phyloP scores from a whole-genome alignment of 306 rosid species.

The Delonix regia region DNA sequence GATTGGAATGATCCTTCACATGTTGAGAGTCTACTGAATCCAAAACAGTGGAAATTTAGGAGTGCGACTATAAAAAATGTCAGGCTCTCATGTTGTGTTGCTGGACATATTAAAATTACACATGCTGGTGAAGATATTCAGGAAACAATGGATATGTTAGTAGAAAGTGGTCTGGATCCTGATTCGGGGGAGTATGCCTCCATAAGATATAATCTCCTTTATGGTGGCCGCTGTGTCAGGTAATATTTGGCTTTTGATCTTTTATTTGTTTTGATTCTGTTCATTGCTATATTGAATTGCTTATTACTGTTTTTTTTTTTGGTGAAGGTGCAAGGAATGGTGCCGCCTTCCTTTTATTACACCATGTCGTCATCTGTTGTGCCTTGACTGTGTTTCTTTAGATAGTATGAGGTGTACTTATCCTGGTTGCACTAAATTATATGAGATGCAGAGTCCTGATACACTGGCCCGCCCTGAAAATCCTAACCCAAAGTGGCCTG shows the following conservation, averaged over 20 bases:
- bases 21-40: constrained; percentile 91
- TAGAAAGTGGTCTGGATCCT: constrained; percentile 70
- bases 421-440: constrained; percentile 79
- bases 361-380: constrained; percentile 88
- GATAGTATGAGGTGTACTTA: constrained; percentile 80
- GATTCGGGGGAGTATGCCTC: constrained; percentile 71
- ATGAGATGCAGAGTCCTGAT: constrained; percentile 93
- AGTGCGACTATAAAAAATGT: constrained; percentile 76
- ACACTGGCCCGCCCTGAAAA: constrained; percentile 83
- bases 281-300: background rate
- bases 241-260: constrained; percentile 44
- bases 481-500: constrained; percentile 96
- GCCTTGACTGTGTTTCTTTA: constrained; percentile 90
- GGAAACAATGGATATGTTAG: constrained; percentile 93
- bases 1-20: constrained; percentile 99
- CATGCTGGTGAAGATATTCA: constrained; percentile 98
- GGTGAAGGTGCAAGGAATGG: constrained; percentile 84
- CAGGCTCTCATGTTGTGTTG: constrained; percentile 94
- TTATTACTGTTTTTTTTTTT: constrained; percentile 25
- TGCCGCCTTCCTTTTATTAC: constrained; percentile 95
- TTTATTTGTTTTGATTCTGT: constrained; percentile 23
- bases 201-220: constrained; percentile 69
- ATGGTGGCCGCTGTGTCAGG: constrained; percentile 85
- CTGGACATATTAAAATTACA: constrained; percentile 95
- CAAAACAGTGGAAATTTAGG: constrained; percentile 90